Evolutionary conservation across 2,329 filamentous ascomycete genomes (phyloP), one percentile per base, ranked within the genome.

Genomic region (Magnaporthiopsis poae): DNA sequence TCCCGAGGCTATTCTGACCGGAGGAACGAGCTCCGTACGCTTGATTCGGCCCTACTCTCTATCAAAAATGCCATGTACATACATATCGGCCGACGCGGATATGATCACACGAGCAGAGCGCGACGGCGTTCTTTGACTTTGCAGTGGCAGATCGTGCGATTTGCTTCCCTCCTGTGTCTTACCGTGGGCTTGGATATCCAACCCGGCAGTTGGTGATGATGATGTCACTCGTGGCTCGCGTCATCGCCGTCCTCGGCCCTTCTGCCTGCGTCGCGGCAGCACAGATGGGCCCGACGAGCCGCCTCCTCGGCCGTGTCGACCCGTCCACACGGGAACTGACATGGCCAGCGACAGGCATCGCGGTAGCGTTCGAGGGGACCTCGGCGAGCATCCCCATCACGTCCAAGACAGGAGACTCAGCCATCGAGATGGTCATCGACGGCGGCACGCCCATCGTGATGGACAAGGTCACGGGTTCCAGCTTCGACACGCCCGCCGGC

Each of bases 331-430:
- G 74, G 62, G 75, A 80, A 69, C 72, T 80, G 27, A 80, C 77
- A n/a, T 80, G 79, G 79, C 77, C 79, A 0, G 77, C 76, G 60
- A 79, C 78, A 0, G 79, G 79, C 21, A 71, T 81, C 2, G 72
- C 75, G 0, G 80, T 80, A 66, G 73, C 72, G 1, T 80, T 80
- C 68, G 75, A 71, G 13, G 78, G 79, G 61, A 77, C 76, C 4
- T 73, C 75, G 0, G 79, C 78, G 13, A 75, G 71, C 52, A 76
- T 81, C 63, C 68, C 73, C 12, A 68, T 78, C 36, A 69, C 71
- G 1, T 70, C 75, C 8, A 70, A 72, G 9, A 68, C 69, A 31
- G 77, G 77, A 60, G 71, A 71, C 52, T 75, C 75, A 68, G 76
- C 74, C 68, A 71, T 74, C 27, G 72, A 76, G 61, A 68, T 80